Evolutionary conservation across 768 basidiomycete species (phyloP), one percentile per base, ranked within the genome.

Genomic region (Boletus huronensis): DNA sequence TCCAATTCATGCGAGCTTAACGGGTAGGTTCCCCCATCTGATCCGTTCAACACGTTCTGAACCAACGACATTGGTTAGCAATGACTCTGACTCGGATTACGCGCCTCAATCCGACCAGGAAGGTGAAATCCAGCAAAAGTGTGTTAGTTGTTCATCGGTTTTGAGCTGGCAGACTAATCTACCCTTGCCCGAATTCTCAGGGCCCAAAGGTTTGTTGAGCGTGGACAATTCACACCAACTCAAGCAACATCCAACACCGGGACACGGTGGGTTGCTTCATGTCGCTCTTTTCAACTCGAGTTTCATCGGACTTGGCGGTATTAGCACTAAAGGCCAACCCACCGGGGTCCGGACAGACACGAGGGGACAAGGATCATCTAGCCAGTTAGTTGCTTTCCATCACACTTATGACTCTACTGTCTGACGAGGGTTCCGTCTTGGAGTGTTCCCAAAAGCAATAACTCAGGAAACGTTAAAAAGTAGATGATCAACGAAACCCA

Each of bases 381-480:
- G 3, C n/a, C 42, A 42, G 63, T 65, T 6, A 19, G 55, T 54
- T 17, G 3, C n/a, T 26, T 41, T 56, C 21, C 23, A 39, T 54
- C 17, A n/a, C 40, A 19, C 21, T 17, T 6, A 5, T 31, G 7
- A 38, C 28, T 42, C 17, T n/a, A n/a, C n/a, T 11, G 6, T 14
- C 10, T 40, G 17, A 46, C 29, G 28, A 60, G 2, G 9, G 5
- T 32, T 41, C 29, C 5, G 26, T 45, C 46, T 25, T 31, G 6
- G 42, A 58, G 56, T 2, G 1, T 13, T 32, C 1, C 50, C 1
- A 11, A 35, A 11, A 3, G 5, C 4, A 0, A 7, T 0, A 25
- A 45, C 1, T 0, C 9, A 6, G 34, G 16, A 6, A 29, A 9
- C 5, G 28, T 25, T 3, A 31, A 7, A 25, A 34, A 2, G 32